Base-by-base conservation (phyloP, 139 green algal genomes). In the Volvox africanus region DNA sequence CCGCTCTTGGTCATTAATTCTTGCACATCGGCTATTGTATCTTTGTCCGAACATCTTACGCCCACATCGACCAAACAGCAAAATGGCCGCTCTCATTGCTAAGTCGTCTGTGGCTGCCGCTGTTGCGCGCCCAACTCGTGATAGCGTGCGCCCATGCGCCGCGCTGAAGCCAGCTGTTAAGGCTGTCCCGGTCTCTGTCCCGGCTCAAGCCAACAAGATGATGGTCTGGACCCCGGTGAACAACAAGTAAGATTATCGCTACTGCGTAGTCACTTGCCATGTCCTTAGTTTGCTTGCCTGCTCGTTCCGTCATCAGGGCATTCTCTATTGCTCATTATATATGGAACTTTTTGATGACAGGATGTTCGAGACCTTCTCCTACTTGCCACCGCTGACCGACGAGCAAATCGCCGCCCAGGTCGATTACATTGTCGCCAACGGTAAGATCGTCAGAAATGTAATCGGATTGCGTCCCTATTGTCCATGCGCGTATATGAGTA, bases 361-460 rank as follows among this genome's bases (percentile, higher is more conserved):
- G 97, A 97, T 97, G 92, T 99, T 98, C 95, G 98, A 99, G 98
- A 99, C 97, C 95, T 97, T 99, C 94, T 99, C 97, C 77, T 99
- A 97, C 98, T 97, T 99, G 94, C 98, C 98, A 84, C 96, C 97
- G 68, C 96, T 99, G 83, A 96, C 95, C 91, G 92, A 97, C 69
- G 95, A 97, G 76, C 94, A 98, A 93, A 99, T 99, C 94, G 91
- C 97, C 92, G 93, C 93, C 85, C 97, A 99, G 97, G 97, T 99
- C 32, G 93, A 97, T 93, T 99, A 99, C 97, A 96, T 99, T 77
- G 92, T 99, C 86, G 86, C 82, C 93, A 99, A 99, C 96, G 97
- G 79, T 92, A 50, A 79, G 87, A 30, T 81, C 30, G 30, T 81
- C 16, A 81, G 65, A 79, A 37, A 37, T 16, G 33, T 79, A 61